These are phyloP conservation scores for Vaccinium darrowii DNA, from an alignment of 148 eudicot species.

Conservation along the genomic window DNA sequence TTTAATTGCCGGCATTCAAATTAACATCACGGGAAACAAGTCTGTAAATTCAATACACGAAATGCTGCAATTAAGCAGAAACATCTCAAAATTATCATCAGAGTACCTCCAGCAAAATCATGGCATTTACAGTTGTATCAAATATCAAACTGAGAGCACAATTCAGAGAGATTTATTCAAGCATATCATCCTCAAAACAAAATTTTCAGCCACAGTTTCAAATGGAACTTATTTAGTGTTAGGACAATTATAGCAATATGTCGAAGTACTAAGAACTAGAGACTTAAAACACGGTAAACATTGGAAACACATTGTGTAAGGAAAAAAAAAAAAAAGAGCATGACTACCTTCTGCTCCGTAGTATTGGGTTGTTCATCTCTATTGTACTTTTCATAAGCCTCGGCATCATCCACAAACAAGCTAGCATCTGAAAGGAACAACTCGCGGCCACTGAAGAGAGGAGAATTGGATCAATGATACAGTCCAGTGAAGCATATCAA, in stretches of 20 bases:
- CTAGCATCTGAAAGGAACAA: conserved; percentile 74
- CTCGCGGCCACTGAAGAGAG: conserved; percentile 69
- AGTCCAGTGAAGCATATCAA: conserved; percentile 5
- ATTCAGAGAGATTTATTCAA: neutral
- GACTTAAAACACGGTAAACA: neutral
- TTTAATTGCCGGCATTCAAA: neutral
- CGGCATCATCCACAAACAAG: conserved; percentile 74
- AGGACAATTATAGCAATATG: neutral
- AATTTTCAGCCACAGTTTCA: neutral
- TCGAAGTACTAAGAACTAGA: neutral
- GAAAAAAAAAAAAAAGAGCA: neutral
- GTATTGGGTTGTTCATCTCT: conserved; percentile 53
- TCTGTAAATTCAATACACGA: neutral
- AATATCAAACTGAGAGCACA: neutral
- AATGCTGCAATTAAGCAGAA: neutral
- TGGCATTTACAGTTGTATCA: neutral
- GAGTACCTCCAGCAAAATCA: neutral
- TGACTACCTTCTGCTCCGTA: conserved; percentile 48
- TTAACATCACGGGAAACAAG: neutral
- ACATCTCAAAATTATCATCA: neutral
- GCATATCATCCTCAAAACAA: neutral
- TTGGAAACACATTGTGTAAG: neutral
- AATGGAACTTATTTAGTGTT: neutral
- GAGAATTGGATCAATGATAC: conserved; percentile 7
- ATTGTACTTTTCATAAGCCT: conserved; percentile 63